Percentiles rank a stretch among this genome's conserved stretches.
These are phyloP conservation scores for Cylindrotheca closterium DNA, from an alignment of 108 stramenopile species.

Conservation along the genomic window DNA sequence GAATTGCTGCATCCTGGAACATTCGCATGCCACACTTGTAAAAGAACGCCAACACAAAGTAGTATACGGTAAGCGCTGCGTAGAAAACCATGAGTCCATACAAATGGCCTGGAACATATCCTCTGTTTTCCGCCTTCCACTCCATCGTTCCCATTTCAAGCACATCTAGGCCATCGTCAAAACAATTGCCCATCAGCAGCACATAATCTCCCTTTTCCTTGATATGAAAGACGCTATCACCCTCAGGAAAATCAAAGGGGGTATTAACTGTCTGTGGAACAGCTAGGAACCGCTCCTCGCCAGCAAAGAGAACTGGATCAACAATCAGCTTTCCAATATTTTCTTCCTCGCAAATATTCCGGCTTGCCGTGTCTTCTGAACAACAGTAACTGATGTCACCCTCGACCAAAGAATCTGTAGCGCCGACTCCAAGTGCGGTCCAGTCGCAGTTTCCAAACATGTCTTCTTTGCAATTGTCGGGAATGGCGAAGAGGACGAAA, in stretches of 20 bases:
- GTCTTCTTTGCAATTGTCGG: slow-evolving; percentile 42
- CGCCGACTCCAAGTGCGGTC: slow-evolving; percentile 67
- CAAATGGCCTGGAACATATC: slow-evolving; percentile 74
- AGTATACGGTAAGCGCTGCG: slow-evolving; percentile 32
- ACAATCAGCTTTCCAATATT: slow-evolving; percentile 59
- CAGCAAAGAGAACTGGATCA: slow-evolving; percentile 45
- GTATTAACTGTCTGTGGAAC: slow-evolving; percentile 39
- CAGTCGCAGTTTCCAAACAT: slow-evolving; percentile 71
- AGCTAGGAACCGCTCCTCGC: slow-evolving; percentile 44
- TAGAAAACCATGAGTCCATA: slow-evolving; percentile 82
- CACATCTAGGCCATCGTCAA: slow-evolving; percentile 58
- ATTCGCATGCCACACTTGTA: slow-evolving; percentile 55
- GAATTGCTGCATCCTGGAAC: slow-evolving; percentile 58
- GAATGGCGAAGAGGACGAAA: slow-evolving; percentile 38
- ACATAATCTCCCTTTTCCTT: slow-evolving; percentile 54
- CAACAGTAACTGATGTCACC: slow-evolving; percentile 79
- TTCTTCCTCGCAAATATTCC: slow-evolving; percentile 46
- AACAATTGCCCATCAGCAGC: slow-evolving; percentile 68
- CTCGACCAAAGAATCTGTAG: slow-evolving; percentile 33
- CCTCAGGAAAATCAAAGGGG: slow-evolving; percentile 25
- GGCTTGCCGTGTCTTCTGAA: slow-evolving; percentile 51
- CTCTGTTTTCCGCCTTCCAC: slow-evolving; percentile 53
- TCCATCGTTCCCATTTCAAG: slow-evolving; percentile 61
- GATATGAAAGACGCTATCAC: slow-evolving; percentile 31
- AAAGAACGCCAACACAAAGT: slow-evolving; percentile 47